Evolutionary conservation across 441 rosid genomes (phyloP), one percentile per base, ranked within the genome.

Genomic region (Arabidopsis hybrid): DNA sequence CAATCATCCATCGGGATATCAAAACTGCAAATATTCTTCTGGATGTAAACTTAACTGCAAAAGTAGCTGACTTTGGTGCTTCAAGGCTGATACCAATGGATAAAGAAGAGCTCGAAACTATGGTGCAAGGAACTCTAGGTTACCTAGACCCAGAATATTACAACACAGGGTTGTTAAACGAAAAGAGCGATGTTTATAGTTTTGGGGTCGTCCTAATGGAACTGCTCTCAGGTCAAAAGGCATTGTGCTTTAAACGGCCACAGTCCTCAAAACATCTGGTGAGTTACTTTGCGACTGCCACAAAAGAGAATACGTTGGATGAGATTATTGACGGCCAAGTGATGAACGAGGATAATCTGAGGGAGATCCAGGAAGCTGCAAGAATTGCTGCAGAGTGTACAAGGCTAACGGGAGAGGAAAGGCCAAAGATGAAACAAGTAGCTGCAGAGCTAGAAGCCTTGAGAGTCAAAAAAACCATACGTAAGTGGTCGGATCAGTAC

Each of bases 61-160:
- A 73, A 46, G 77, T 73, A 73, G 77, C 77, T 0, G 77, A 73
- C 31, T 73, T 73, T 35, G 77, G 77, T 11, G 77, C 70, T 35
- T 73, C 71, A 14, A 55, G 64, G 2, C n/a, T 73, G 12, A 64
- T 73, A 64, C 77, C 77, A 0, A 55, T 56, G 58, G 71, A 73
- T 11, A 34, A 64, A 53, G 76, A 72, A 51, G 17, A 72, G 47
- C 76, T 72, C 29, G 16, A 35, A 61, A 71, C 75, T 7, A 51
- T 71, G 75, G 75, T 71, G 53, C 75, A 71, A 51, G 75, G 75
- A 1, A 70, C 74, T 26, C 50, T 70, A 0, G 74, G 74, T 0
- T 70, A 70, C 17, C 26, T 70, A 50, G 74, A 70, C 17, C 74
- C 74, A 6, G 60, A 70, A 38, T 60, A 70, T 32, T 70, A 59